phyloP scores from a whole-genome alignment of 192 early-diverging fungal genomes.

The Linnemannia elongata region DNA sequence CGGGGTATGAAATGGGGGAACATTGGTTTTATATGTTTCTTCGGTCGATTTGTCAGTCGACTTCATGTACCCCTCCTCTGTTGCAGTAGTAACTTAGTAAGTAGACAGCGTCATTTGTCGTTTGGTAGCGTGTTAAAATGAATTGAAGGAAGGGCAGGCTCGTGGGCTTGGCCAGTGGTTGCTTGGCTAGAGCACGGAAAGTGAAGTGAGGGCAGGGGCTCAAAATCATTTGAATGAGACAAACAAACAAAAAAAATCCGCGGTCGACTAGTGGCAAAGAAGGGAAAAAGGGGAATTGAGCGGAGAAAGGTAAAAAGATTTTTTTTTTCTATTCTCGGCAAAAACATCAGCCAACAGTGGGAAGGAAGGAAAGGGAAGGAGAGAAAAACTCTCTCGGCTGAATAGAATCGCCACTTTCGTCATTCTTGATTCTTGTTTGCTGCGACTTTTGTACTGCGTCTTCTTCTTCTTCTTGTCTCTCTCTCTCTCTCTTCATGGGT shows the following conservation, averaged over 20 bases:
- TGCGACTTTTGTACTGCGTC: too few species aligned
- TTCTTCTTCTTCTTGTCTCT: not conserved
- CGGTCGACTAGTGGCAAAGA: not conserved
- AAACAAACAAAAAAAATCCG: not conserved
- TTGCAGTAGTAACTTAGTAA: not conserved
- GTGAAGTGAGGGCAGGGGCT: not conserved
- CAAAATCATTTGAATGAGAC: not conserved
- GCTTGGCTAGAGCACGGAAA: not conserved
- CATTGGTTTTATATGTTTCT: slow-evolving; percentile 2
- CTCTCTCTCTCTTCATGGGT: not conserved
- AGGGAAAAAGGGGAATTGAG: not conserved
- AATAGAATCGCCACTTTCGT: slow-evolving; percentile 2
- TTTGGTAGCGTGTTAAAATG: not conserved
- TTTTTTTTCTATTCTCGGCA: slow-evolving; percentile 8
- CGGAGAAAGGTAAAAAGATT: not conserved
- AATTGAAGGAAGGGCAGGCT: not conserved
- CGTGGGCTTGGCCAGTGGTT: not conserved
- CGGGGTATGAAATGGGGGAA: not conserved
- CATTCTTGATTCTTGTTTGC: too few species aligned
- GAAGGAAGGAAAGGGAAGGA: not conserved
- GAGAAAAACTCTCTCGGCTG: not conserved
- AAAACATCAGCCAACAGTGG: slow-evolving; percentile 2
- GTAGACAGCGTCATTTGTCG: not conserved
- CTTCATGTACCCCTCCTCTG: not conserved
- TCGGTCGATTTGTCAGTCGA: slow-evolving; percentile 3